Evolutionary conservation across 495 filamentous ascomycete genomes (phyloP), one percentile per base, ranked within the genome.

Genomic region (Penicillium desertorum): DNA sequence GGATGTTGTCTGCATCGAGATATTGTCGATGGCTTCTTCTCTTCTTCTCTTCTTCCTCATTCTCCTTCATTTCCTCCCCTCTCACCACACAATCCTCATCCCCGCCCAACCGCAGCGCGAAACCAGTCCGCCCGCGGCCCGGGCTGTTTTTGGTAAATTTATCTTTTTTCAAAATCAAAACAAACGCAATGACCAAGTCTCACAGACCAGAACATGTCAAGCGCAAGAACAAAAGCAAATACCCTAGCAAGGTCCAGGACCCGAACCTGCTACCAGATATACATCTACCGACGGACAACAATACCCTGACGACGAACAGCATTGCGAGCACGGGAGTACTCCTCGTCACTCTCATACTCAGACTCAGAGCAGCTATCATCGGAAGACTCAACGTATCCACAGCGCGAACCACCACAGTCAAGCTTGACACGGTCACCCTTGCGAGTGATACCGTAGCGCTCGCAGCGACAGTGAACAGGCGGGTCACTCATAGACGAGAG

Each of bases 361-460:
- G 78, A 80, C 46, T 78, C 77, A 45, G 74, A 77, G 70, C 81
- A 85, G 60, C 68, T 71, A 12, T 66, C 75, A 22, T 74, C 79
- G 3, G 80, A 83, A n/a, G 72, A 76, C 63, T 79, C 76, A 62
- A 81, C 80, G 76, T 88, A 92, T 57, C 88, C 88, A 72, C 92
- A 96, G 68, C 91, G 86, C 57, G 83, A 77, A 59, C 92, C 92
- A 44, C 91, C 91, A 64, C 92, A 96, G 82, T 96, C 92, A 59
- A 96, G 84, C 83, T 91, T 94, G 83, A 96, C 88, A 55, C 91
- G 83, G 69, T 92, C 88, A 58, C 92, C 92, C 76, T 86, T 85
- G 75, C 91, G 89, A 56, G 92, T 97, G 80, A 97, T 95, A 54
- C 92, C 92, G 79, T 94, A 97, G 79, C 92, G 90, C 65, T 97